Evolutionary conservation across 139 green algal genomes (phyloP).

Genomic region (Chara braunii): DNA sequence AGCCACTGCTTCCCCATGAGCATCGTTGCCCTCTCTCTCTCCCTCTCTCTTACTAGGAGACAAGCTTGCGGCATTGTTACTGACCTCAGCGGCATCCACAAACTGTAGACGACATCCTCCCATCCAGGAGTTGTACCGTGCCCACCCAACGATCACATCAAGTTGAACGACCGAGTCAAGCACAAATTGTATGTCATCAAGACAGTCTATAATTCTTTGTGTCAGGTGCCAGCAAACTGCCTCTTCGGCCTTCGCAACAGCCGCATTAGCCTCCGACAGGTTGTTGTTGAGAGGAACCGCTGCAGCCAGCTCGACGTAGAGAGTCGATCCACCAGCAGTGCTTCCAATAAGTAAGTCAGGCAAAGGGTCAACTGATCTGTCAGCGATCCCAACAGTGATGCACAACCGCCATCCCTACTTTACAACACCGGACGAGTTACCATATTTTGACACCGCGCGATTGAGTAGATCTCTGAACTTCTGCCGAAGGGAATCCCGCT

Average conservation of each 20-base stretch:
- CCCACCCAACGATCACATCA: conserved; percentile 17
- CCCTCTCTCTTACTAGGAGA: too few relatives aligned
- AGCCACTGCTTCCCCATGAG: too few relatives aligned
- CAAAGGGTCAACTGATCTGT: neutral
- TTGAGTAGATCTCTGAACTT: too few relatives aligned
- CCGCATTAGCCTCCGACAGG: conserved; percentile 11
- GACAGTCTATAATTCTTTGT: too few relatives aligned
- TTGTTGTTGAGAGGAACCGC: conserved; percentile 27
- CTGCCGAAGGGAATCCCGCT: too few relatives aligned
- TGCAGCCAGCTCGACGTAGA: conserved; percentile 14
- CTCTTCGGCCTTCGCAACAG: neutral
- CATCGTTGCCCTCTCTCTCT: too few relatives aligned
- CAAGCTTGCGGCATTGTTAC: too few relatives aligned
- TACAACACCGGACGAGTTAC: neutral
- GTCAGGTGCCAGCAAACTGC: too few relatives aligned
- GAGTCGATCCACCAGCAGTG: neutral
- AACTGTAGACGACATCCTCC: too few relatives aligned
- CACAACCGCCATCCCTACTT: neutral
- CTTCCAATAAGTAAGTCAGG: neutral
- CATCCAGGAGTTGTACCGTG: conserved; percentile 30
- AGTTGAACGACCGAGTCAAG: conserved; percentile 6
- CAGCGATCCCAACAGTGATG: too few relatives aligned
- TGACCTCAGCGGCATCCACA: too few relatives aligned
- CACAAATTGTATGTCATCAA: conserved; percentile 21
- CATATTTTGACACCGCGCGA: neutral